These are phyloP conservation scores for Suaeda aralocaspica DNA, from an alignment of 148 eudicot species.

Conservation along the genomic window DNA sequence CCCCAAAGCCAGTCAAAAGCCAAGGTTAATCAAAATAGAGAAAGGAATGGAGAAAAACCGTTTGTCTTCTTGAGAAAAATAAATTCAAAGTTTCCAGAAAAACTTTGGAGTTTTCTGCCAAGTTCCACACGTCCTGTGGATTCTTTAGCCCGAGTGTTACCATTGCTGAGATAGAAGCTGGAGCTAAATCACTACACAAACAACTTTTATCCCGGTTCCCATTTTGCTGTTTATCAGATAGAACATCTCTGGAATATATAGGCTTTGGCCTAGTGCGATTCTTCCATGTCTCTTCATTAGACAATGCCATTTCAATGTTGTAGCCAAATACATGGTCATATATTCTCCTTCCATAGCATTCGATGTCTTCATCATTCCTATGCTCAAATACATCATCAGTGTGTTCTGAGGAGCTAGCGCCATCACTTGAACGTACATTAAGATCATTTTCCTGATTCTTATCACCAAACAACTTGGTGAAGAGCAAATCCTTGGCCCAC, in stretches of 20 bases:
- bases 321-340: conserved; percentile 96
- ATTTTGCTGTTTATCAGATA: conserved; percentile 44
- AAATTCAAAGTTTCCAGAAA: conserved; percentile 76
- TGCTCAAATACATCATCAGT: conserved; percentile 77
- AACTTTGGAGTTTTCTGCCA: conserved; percentile 65
- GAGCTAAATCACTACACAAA: conserved; percentile 40
- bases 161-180: conserved; percentile 75
- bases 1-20: conserved; percentile 5
- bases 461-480: conserved; percentile 87
- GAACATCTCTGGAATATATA: conserved; percentile 57
- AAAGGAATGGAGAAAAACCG: conserved; percentile 39
- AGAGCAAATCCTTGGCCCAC: conserved; percentile 97
- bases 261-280: conserved; percentile 81
- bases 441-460: conserved; percentile 92
- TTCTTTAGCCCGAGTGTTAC: conserved; percentile 78
- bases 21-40: neutral
- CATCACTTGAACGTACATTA: conserved; percentile 80
- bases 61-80: conserved; percentile 61
- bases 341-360: conserved; percentile 69
- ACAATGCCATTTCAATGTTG: conserved; percentile 82
- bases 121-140: conserved; percentile 91
- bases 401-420: conserved; percentile 66
- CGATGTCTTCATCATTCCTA: conserved; percentile 59
- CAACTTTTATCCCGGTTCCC: conserved; percentile 42
- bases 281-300: conserved; percentile 96